phyloP scores from a whole-genome alignment of 805 yeast genomes.

The Saccharomycopsis guyanensis region DNA sequence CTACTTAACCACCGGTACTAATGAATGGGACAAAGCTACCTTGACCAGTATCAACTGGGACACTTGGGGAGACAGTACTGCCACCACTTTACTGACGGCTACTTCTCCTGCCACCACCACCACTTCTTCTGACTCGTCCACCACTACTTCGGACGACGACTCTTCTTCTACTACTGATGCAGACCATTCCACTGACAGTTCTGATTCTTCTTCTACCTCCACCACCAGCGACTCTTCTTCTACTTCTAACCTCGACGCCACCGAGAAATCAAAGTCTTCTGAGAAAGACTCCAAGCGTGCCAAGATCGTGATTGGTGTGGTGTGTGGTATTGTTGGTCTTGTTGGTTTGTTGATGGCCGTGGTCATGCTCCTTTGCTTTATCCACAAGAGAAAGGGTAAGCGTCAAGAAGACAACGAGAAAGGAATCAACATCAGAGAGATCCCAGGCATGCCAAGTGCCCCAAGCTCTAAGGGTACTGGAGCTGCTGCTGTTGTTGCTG shows the following conservation, averaged over 20 bases:
- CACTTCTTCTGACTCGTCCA: constrained; percentile 3
- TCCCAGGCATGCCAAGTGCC: constrained; percentile 3
- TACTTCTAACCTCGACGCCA: constrained; percentile 6
- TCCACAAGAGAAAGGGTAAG: constrained; percentile 12
- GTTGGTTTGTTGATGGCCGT: constrained; percentile 4
- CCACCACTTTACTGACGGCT: constrained; percentile 4
- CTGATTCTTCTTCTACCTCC: neutral
- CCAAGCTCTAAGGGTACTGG: constrained; percentile 2
- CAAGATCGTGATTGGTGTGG: constrained; percentile 19
- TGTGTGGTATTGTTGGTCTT: constrained; percentile 18
- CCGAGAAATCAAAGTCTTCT: neutral
- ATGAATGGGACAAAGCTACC: constrained; percentile 20
- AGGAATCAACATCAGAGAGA: constrained; percentile 8
- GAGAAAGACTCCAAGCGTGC: constrained; percentile 6
- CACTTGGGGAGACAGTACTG: constrained; percentile 17
- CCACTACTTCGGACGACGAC: neutral
- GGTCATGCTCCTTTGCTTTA: constrained; percentile 12
- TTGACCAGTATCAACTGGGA: constrained; percentile 19
- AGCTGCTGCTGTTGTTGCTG: constrained; percentile 14
- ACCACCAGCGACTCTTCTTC: neutral
- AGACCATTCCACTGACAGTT: neutral
- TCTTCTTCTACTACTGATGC: neutral
- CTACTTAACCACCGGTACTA: constrained; percentile 20
- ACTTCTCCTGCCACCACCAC: neutral
- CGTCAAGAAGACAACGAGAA: constrained; percentile 14